Evolutionary conservation across 306 rosid genomes (phyloP), one percentile per base, ranked within the genome.

Genomic region (Cicer judaicum): DNA sequence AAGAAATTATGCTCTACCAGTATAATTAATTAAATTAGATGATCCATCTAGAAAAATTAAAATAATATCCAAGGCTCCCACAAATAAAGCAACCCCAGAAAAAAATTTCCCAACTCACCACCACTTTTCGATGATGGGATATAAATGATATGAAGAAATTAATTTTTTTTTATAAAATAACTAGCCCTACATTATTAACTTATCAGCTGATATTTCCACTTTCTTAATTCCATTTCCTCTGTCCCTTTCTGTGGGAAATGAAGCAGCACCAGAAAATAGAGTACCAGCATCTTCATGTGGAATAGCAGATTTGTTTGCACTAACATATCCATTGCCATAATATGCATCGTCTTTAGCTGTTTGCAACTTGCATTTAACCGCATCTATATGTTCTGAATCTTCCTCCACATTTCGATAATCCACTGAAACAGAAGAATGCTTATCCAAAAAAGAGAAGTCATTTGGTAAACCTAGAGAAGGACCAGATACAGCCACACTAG

Each of bases 41-140:
- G 54, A 60, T 70, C 74, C 83, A 83, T 70, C 84, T 76, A 77
- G 67, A 71, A 68, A 55, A 29, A 75, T 70, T 73, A 75, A 79
- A 73, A 79, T 80, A 14, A 76, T 80, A 83, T 81, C 93, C 75
- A 91, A 85, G 92, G 82, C 85, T 82, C 83, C 84, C 75, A 75
- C 86, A 92, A 91, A 89, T 92, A 83, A 68, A 64, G 90, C 87
- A 91, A 89, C 82, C 96, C 85, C 91, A 78, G 91, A 84, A 71
- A 86, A 87, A 53, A 79, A 77, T 69, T 75, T 84, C 92, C 92
- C 96, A 82, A 74, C 83, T 84, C 92, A 80, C 85, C 90, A 80
- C 72, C 78, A 78, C 76, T 75, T 83, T 81, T 14, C 7, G 89
- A 86, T 85, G 96, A 83, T 81, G 91, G 99, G 91, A 74, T 81